These are phyloP conservation scores for Circinella umbellata DNA, from an alignment of 371 early-diverging fungal genomes.

Conservation along the genomic window DNA sequence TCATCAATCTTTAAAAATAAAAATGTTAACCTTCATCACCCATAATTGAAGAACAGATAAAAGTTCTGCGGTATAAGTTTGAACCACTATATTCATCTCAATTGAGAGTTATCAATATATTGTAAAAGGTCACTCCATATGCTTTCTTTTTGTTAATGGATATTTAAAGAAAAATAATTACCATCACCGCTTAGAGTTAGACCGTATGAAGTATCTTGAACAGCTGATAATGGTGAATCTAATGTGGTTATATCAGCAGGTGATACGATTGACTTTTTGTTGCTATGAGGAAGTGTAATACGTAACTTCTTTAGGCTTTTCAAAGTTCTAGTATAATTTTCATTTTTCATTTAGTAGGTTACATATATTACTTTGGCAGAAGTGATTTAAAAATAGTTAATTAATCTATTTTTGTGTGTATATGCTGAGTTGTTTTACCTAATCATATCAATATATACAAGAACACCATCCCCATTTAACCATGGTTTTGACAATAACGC, in stretches of 20 bases:
- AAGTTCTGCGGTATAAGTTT: constrained; percentile 6
- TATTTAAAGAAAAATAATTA: not conserved
- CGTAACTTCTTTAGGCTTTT: not conserved
- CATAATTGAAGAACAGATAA: constrained; percentile 24
- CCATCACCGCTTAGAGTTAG: constrained; percentile 1
- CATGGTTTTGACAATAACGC: constrained; percentile 14
- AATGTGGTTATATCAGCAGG: not conserved
- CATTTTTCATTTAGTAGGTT: not conserved
- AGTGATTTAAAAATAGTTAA: too few species aligned
- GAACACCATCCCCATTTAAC: constrained; percentile 15
- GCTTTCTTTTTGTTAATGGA: not conserved
- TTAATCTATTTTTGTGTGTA: not conserved
- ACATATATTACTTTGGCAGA: too few species aligned
- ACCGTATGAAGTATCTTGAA: not conserved
- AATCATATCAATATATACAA: constrained; percentile 17
- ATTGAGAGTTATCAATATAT: not conserved
- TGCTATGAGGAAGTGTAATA: too few species aligned
- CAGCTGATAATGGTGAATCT: not conserved
- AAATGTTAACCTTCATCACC: constrained; percentile 18
- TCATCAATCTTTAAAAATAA: too few species aligned
- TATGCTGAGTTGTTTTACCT: constrained; percentile 6
- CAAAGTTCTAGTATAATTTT: not conserved
- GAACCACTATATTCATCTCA: not conserved
- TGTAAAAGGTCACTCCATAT: not conserved
- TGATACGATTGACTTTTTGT: not conserved